Evolutionary conservation across 1,284 basidiomycete genomes (phyloP).

Genomic region (Waitea zeae): DNA sequence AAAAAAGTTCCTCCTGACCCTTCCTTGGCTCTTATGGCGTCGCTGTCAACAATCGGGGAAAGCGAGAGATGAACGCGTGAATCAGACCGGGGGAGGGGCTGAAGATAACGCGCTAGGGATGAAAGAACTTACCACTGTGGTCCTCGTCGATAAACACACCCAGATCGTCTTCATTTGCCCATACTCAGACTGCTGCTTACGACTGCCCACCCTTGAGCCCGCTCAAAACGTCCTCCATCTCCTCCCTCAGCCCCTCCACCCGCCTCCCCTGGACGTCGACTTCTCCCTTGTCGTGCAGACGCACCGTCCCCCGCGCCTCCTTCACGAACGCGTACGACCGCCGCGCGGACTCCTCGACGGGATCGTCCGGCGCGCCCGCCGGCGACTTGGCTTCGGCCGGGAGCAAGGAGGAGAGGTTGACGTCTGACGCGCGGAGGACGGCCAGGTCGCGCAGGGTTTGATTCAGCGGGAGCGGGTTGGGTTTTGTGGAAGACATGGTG

Average conservation of each 20-base stretch:
- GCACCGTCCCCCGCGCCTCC: conserved; percentile 35
- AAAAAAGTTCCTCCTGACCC: too few species aligned
- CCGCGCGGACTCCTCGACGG: conserved; percentile 33
- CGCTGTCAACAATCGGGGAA: too few species aligned
- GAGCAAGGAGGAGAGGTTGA: conserved; percentile 30
- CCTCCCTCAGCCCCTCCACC: conserved; percentile 30
- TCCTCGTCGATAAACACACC: too few species aligned
- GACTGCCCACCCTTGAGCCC: too few species aligned
- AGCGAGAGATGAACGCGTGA: too few species aligned
- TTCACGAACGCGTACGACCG: conserved; percentile 25
- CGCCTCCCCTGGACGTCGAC: conserved; percentile 29
- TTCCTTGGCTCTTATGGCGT: too few species aligned
- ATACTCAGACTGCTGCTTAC: too few species aligned
- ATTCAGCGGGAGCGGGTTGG: conserved; percentile 38
- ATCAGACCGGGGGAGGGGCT: too few species aligned
- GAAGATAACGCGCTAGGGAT: too few species aligned
- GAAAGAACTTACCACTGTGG: too few species aligned
- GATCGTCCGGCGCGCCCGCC: conserved; percentile 13
- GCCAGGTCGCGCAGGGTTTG: conserved; percentile 58
- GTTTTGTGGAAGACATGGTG: too few species aligned
- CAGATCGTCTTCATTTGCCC: too few species aligned
- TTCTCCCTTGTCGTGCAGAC: conserved; percentile 30
- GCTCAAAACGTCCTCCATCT: conserved; percentile 30
- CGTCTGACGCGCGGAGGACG: conserved; percentile 39
- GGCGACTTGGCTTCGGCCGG: conserved; percentile 9